A percentile compares a stretch with the other conserved stretches of the same genome.
phyloP scores from a whole-genome alignment of 768 basidiomycete genomes.

The Boletellus sp. region DNA sequence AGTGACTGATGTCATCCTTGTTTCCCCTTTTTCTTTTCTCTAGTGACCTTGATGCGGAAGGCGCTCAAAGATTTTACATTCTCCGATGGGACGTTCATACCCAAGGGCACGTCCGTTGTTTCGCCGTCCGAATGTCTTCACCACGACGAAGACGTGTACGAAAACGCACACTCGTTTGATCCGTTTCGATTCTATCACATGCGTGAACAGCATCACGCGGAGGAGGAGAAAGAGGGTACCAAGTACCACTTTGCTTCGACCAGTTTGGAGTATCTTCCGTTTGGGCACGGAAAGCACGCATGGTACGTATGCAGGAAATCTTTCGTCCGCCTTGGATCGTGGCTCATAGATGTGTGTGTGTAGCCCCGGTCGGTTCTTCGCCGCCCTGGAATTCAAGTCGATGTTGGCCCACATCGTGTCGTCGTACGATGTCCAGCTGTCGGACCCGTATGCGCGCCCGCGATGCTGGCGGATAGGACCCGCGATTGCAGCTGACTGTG shows the following conservation, averaged over 20 bases:
- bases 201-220: conserved; percentile 19
- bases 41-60: conserved; percentile 32
- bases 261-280: conserved; percentile 32
- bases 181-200: conserved; percentile 47
- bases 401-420: conserved; percentile 12
- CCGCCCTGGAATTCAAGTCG: conserved; percentile 6
- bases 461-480: conserved; percentile 13
- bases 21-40: not conserved
- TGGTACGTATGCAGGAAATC: conserved; percentile 1
- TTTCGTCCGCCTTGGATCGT: too few species aligned
- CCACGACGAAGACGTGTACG: conserved; percentile 24
- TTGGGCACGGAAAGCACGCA: conserved; percentile 32
- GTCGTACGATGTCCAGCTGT: conserved; percentile 10
- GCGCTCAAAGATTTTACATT: conserved; percentile 33
- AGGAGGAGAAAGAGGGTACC: conserved; percentile 29
- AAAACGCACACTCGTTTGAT: conserved; percentile 38
- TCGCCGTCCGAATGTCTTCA: conserved; percentile 25
- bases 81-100: conserved; percentile 37
- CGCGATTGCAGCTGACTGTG: conserved; percentile 2
- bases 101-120: conserved; percentile 29
- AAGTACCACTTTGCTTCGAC: conserved; percentile 38
- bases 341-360: not conserved
- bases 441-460: not conserved
- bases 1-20: too few species aligned
- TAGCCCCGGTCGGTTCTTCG: conserved; percentile 13